These are phyloP conservation scores for Abrus pulchellus DNA, from an alignment of 306 rosid species.

Conservation along the genomic window DNA sequence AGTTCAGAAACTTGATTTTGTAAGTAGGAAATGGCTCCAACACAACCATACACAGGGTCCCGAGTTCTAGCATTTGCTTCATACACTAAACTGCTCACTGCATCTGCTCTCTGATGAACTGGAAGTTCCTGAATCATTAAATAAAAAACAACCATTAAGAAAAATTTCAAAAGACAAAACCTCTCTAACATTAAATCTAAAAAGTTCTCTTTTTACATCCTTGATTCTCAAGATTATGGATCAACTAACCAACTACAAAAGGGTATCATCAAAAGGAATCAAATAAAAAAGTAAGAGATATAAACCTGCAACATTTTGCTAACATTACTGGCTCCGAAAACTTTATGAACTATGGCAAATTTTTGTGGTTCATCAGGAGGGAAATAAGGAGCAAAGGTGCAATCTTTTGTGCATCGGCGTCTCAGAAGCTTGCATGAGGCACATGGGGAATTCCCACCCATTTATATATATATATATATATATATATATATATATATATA, in stretches of 20 bases:
- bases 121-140: conserved; percentile 75
- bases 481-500: background rate
- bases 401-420: conserved; percentile 84
- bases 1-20: conserved; percentile 91
- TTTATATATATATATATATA: background rate
- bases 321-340: conserved; percentile 96
- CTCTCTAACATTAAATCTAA: background rate
- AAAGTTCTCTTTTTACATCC: background rate
- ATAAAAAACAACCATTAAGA: background rate
- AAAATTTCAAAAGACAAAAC: background rate
- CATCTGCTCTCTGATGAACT: conserved; percentile 79
- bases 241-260: background rate
- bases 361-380: conserved; percentile 90
- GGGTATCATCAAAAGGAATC: background rate
- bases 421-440: conserved; percentile 95
- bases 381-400: conserved; percentile 90
- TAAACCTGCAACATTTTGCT: conserved; percentile 94
- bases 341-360: conserved; percentile 92
- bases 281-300: background rate
- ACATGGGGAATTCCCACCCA: conserved; percentile 86
- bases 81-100: conserved; percentile 93
- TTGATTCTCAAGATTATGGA: conserved; percentile 18
- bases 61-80: conserved; percentile 92
- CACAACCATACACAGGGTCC: conserved; percentile 96
- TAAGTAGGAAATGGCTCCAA: conserved; percentile 81